These are phyloP conservation scores for Wickerhamiella galacta DNA, from an alignment of 805 yeast species.

Conservation along the genomic window DNA sequence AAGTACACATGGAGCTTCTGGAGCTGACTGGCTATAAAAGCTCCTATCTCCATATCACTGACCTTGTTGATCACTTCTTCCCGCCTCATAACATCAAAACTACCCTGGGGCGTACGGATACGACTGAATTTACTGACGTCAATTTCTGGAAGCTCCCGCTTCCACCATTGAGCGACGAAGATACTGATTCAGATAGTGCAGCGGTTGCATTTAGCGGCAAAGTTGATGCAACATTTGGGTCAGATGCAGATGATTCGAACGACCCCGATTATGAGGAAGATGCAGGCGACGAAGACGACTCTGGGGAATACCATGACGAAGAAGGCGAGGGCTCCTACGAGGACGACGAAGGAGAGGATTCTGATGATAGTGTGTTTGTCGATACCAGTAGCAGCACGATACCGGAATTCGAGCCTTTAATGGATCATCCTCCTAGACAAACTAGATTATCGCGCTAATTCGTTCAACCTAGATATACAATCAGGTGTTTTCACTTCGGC, in stretches of 20 bases:
- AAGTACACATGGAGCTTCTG: slow-evolving; percentile 89
- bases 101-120: slow-evolving; percentile 21
- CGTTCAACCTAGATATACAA: too few species aligned
- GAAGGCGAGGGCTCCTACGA: slow-evolving; percentile 16
- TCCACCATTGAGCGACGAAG: slow-evolving; percentile 27
- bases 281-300: slow-evolving; percentile 19
- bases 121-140: slow-evolving; percentile 55
- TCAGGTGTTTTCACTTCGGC: too few species aligned
- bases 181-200: slow-evolving; percentile 7
- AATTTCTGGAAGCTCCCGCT: slow-evolving; percentile 87
- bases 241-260: slow-evolving; percentile 12
- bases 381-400: neutral
- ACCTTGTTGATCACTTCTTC: slow-evolving; percentile 90
- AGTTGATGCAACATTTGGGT: slow-evolving; percentile 10
- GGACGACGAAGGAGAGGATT: slow-evolving; percentile 7
- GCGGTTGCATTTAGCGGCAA: slow-evolving; percentile 7
- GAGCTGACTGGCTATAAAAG: slow-evolving; percentile 87
- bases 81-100: slow-evolving; percentile 47
- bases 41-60: slow-evolving; percentile 77
- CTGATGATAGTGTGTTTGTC: too few species aligned
- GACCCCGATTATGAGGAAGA: slow-evolving; percentile 24
- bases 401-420: too few species aligned
- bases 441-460: too few species aligned
- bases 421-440: too few species aligned
- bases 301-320: slow-evolving; percentile 19